phyloP scores from a whole-genome alignment of 352 stramenopile genomes.

The Globisporangium solare region DNA sequence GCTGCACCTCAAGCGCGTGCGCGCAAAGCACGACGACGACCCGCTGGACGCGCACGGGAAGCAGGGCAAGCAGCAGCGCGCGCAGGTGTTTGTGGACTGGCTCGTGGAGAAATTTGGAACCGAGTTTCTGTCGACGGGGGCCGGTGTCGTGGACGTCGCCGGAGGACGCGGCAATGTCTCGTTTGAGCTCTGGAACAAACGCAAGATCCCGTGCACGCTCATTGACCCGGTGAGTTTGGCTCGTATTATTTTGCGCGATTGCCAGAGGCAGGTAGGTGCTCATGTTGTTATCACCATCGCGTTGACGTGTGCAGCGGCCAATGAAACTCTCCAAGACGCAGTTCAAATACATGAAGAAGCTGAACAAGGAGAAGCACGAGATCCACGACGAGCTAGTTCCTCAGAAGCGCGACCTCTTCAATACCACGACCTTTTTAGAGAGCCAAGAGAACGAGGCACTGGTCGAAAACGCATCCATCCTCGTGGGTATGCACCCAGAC shows the following conservation, averaged over 20 bases:
- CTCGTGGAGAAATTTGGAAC: conserved; percentile 65
- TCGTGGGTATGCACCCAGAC: conserved; percentile 94
- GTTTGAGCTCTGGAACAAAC: conserved; percentile 85
- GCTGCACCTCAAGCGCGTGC: conserved; percentile 50
- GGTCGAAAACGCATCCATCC: conserved; percentile 67
- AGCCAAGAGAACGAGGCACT: conserved; percentile 39
- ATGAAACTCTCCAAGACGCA: conserved; percentile 70
- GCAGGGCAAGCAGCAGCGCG: conserved; percentile 64
- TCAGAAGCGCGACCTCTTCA: conserved; percentile 50
- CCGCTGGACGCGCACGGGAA: conserved; percentile 66
- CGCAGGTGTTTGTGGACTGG: conserved; percentile 71
- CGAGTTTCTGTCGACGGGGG: conserved; percentile 34
- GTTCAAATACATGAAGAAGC: conserved; percentile 68
- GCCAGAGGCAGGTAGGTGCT: not conserved
- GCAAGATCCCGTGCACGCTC: conserved; percentile 60
- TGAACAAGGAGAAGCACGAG: conserved; percentile 32
- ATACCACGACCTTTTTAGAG: conserved; percentile 55
- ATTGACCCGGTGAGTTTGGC: conserved; percentile 72
- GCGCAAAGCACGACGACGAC: conserved; percentile 54
- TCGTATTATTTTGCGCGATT: not conserved
- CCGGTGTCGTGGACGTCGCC: conserved; percentile 77
- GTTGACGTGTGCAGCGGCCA: conserved; percentile 33
- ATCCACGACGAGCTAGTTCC: conserved; percentile 34
- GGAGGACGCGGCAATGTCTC: conserved; percentile 75
- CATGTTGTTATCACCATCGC: conserved; percentile 13